Evolutionary conservation across 495 filamentous ascomycete species (phyloP), one percentile per base, ranked within the genome.

Genomic region (Emericellopsis terricola): DNA sequence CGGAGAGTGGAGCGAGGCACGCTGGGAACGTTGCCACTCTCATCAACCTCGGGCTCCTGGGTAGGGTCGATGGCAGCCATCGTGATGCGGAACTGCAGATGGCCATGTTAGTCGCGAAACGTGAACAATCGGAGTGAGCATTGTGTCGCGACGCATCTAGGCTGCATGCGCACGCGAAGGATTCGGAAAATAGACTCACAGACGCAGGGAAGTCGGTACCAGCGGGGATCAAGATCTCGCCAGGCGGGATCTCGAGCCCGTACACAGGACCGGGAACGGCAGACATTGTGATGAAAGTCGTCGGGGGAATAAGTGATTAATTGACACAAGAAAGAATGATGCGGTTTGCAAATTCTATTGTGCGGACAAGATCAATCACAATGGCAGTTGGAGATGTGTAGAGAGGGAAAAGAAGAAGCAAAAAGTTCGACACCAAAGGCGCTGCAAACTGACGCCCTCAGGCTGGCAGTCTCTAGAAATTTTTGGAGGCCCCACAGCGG

Each of bases 61-160:
- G 71, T 79, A 21, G 89, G 89, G 52, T 99, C 86, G 46, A 99
- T 76, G 45, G 89, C 89, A 46, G 91, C 89, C 89, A 99, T 99
- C 47, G 83, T 94, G 43, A 99, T 78, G 46, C 81, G 85, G 61
- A 93, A 84, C 86, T 94, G 44, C 10, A 20, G 17, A n/a, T 18
- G 31, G 8, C 37, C 26, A 35, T 39, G 20, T 52, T 38, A 48
- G 23, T 26, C 23, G 23, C 23, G 45, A 20, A 30, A 38, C 19
- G 30, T 35, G 19, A 31, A 29, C 24, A 28, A n/a, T 23, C 19
- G 38, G 23, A n/a, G n/a, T n/a, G n/a, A n/a, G n/a, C n/a, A n/a
- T n/a, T n/a, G n/a, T n/a, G n/a, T n/a, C n/a, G n/a, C n/a, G n/a
- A n/a, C n/a, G n/a, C n/a, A n/a, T n/a, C n/a, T n/a, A n/a, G n/a